Evolutionary conservation across 176 grass and related monocot species (phyloP), one percentile per base, ranked within the genome.

Genomic region (Chrysopogon serrulatus): DNA sequence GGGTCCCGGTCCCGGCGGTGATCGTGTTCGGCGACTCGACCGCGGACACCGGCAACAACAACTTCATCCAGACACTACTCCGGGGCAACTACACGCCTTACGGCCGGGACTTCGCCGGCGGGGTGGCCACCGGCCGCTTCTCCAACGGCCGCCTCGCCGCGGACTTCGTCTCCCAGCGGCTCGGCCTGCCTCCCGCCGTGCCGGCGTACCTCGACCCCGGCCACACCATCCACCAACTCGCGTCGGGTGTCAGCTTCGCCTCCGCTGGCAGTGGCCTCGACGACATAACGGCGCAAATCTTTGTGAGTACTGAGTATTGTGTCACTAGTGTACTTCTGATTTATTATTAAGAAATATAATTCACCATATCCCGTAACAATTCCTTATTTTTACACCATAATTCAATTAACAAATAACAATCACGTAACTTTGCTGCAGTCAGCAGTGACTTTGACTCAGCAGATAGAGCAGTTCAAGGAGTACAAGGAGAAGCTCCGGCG

Each of bases 21-120:
- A 88, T 92, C 53, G 85, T 94, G 80, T 97, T 97, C 69, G 94
- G 94, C 26, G 89, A 97, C 87, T 94, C 94, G 4, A 88, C 91
- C 3, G 89, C 87, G 18, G 89, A 97, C 68, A 43, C 94, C 0
- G 91, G 94, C 59, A 94, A 97, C 85, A 97, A 97, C 80, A 90
- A 94, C 85, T 79, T 57, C 65, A 82, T 97, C 71, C 51, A 23
- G n/a, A 94, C 91, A 4, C 3, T 86, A 3, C 69, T 80, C 2
- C 88, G 73, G 71, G 90, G 91, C 85, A 86, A 97, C 83, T 88
- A 90, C 83, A 28, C 4, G 13, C 91, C 89, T 1, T 97, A 97
- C 65, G 94, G 89, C 12, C 85, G 87, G 5, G 94, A 94, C 84
- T 86, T 79, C 79, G 17, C 60, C 19, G 91, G 89, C 71, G 78